A percentile compares a stretch with the other conserved stretches of the same genome.
phyloP scores from a whole-genome alignment of 805 yeast genomes.

The Grigorovia transvaalensis region DNA sequence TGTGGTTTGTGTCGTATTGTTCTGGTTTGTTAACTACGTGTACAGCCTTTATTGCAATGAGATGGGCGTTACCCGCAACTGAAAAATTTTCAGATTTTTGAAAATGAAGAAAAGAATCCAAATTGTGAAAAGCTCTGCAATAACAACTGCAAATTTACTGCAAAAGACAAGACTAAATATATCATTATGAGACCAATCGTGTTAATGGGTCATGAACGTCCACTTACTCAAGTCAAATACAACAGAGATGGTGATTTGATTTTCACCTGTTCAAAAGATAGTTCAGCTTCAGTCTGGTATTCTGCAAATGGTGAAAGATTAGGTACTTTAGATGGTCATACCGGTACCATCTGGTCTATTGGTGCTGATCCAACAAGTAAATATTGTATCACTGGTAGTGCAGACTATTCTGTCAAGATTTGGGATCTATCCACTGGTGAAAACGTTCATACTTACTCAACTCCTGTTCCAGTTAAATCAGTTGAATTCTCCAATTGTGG shows the following conservation, averaged over 20 bases:
- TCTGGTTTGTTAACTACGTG: too few relatives aligned
- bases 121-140: neutral
- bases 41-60: too few relatives aligned
- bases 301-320: constrained; percentile 92
- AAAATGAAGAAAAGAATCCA: neutral
- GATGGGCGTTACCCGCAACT: neutral
- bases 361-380: constrained; percentile 69
- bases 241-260: constrained; percentile 92
- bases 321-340: constrained; percentile 83
- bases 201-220: constrained; percentile 94
- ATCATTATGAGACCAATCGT: constrained; percentile 50
- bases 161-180: neutral
- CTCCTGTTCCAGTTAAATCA: constrained; percentile 80
- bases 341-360: constrained; percentile 91
- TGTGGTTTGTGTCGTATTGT: too few relatives aligned
- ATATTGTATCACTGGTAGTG: constrained; percentile 77
- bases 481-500: constrained; percentile 78
- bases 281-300: constrained; percentile 84
- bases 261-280: constrained; percentile 87
- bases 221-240: constrained; percentile 90
- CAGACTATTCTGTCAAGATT: constrained; percentile 74
- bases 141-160: neutral
- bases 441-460: constrained; percentile 58
- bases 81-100: neutral
- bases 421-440: constrained; percentile 80